These are phyloP conservation scores for Taphrina confusa DNA, from an alignment of 1,139 yeast genomes.

Conservation along the genomic window DNA sequence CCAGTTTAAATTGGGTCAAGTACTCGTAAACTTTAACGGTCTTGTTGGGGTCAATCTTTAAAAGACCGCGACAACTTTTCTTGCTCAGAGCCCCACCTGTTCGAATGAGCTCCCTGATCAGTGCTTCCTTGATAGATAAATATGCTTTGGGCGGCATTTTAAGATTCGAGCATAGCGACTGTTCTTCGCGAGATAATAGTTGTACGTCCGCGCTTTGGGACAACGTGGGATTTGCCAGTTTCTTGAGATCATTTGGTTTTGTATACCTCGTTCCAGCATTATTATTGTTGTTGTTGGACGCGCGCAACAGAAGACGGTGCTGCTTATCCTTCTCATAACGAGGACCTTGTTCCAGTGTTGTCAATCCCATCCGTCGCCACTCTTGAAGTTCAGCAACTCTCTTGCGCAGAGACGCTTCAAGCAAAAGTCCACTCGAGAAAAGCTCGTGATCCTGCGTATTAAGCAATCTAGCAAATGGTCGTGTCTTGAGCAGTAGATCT, in stretches of 20 bases:
- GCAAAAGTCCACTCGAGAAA: constrained; percentile 69
- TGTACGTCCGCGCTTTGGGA: constrained; percentile 82
- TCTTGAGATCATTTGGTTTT: constrained; percentile 16
- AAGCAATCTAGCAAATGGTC: constrained; percentile 79
- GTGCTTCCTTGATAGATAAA: constrained; percentile 85
- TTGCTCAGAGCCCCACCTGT: constrained; percentile 82
- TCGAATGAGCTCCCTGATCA: constrained; percentile 81
- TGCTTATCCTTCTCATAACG: constrained; percentile 87
- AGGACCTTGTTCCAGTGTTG: constrained; percentile 76
- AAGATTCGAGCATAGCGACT: constrained; percentile 75
- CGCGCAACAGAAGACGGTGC: constrained; percentile 40
- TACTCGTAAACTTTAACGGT: constrained; percentile 88
- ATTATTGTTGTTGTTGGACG: constrained; percentile 42
- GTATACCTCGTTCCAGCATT: constrained; percentile 5
- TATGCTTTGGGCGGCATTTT: constrained; percentile 91
- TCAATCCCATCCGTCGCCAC: constrained; percentile 88
- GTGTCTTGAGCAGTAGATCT: constrained; percentile 69
- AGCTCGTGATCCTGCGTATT: constrained; percentile 76
- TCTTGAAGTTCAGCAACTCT: constrained; percentile 87
- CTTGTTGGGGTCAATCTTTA: constrained; percentile 82
- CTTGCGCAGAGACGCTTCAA: constrained; percentile 75
- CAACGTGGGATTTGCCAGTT: constrained; percentile 55
- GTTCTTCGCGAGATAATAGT: constrained; percentile 80
- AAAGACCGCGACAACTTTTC: constrained; percentile 76
- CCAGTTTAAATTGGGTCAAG: constrained; percentile 90